Base-by-base conservation (phyloP, 2,329 filamentous ascomycete species). In the Cladosporium sp. region DNA sequence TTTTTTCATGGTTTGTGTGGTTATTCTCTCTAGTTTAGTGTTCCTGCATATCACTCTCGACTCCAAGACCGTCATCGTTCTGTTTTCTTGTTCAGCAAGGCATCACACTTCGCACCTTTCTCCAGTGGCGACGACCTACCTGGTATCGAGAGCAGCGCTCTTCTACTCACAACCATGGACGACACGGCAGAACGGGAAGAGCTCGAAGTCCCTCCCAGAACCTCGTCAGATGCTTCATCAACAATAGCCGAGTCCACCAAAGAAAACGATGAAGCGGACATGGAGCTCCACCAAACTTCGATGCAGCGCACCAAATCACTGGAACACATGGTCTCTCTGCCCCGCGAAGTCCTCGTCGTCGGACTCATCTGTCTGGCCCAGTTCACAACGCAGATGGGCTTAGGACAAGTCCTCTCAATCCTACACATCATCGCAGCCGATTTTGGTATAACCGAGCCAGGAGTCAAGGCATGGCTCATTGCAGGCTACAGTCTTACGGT, bases 401-500 rank as follows among this genome's bases (percentile, higher is more conserved):
- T 65, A 1, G 60, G 59, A 7, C 58, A 63, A 41, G 56, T 55
- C 7, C 48, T 64, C 1, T 56, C 61, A 5, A 59, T 62, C 44
- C 47, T 64, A 13, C 51, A 53, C 45, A 24, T 53, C 32, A 53
- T 53, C 32, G 39, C 48, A 3, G 48, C 34, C 20, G 48, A 51
- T 8, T 71, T 79, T 34, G 66, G 65, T 12, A 65, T 51, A 5
- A 43, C 60, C 2, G 67, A 68, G 41, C 66, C 72, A 2, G 74
- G 70, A 17, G 63, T 74, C 39, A 65, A 71, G 30, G 67, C 68
- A 17, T 75, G 71, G 72, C 63, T 73, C 47, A 68, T 72, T 38
- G 71, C 72, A 3, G 70, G 63, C n/a, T 75, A 73, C 62, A 66
- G 63, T 38, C 57, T 73, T 19, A 73, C 71, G 1, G 69, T 73